Base-by-base conservation (phyloP, 2,329 filamentous ascomycete species). In the Lasiodiplodia citricola region DNA sequence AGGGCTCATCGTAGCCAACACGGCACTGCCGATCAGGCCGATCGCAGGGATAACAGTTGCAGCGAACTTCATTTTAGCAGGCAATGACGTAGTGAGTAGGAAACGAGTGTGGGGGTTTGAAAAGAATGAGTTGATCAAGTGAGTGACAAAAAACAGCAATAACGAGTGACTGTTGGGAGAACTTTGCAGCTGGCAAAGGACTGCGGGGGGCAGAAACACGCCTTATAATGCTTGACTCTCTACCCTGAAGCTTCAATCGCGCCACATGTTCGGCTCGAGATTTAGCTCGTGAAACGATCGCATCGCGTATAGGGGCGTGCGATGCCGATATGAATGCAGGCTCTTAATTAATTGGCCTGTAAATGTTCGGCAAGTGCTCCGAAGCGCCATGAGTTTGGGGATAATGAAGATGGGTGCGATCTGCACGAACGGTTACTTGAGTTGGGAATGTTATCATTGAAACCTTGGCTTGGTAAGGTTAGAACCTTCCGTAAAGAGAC, bases 1-100 rank as follows among this genome's bases (percentile, higher is more conserved):
- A 18, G 60, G 66, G 28, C 35, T 51, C 66, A 68, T 65, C 16
- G 28, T 64, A 8, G 66, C 66, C 7, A 63, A 16, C 16, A n/a
- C 51, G 25, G 35, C 10, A 10, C 44, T 4, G 47, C 50, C 50
- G 11, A 55, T 23, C 16, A 66, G 21, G 23, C 47, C 52, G 51
- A 66, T n/a, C 28, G 51, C 21, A 23, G 37, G 8, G 31, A 25
- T 7, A 10, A 41, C 11, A 3, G 35, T 21, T 2, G 31, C 7
- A 25, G 5, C n/a, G 13, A 21, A n/a, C 55, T 58, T 58, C 55
- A 58, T 58, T 58, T 41, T 41, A n/a, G 8, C 3, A 47, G 44
- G 21, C 2, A 16, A 41, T 58, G 31, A 38, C 37, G 10, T 18
- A 14, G n/a, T 38, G 55, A 18, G 8, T 23, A 28, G 18, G 23